These are phyloP conservation scores for Blastocystis sp. DNA, from an alignment of 352 stramenopile species.

Conservation along the genomic window DNA sequence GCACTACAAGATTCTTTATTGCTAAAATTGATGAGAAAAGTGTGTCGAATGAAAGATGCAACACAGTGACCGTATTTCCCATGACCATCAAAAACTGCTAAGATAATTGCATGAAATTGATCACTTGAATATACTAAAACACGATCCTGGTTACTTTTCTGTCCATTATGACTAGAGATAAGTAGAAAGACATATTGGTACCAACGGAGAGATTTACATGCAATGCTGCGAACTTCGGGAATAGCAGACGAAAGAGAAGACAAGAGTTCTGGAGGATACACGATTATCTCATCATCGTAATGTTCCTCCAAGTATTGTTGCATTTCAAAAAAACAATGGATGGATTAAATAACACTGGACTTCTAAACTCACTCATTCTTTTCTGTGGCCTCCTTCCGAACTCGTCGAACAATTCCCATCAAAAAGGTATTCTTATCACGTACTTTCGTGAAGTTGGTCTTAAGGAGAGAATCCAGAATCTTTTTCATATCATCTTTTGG, in stretches of 20 bases:
- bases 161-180: conserved; percentile 21
- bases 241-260: not conserved
- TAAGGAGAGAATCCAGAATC: conserved; percentile 40
- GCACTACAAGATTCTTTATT: not conserved
- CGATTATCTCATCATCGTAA: not conserved
- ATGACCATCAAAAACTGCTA: conserved; percentile 28
- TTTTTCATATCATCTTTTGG: conserved; percentile 59
- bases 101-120: not conserved
- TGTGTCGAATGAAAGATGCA: not conserved
- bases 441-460: conserved; percentile 35
- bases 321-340: conserved; percentile 21
- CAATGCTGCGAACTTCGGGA: not conserved
- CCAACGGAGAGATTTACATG: conserved; percentile 1
- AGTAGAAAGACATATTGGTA: not conserved
- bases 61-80: conserved; percentile 12
- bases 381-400: conserved; percentile 1
- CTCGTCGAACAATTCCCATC: conserved; percentile 56
- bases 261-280: conserved; percentile 4
- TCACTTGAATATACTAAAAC: conserved; percentile 5
- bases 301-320: not conserved
- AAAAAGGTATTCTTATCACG: conserved; percentile 49
- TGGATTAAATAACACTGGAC: not conserved
- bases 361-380: not conserved
- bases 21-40: not conserved
- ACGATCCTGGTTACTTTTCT: conserved; percentile 38